These are phyloP conservation scores for Thielaviopsis ethacetica DNA, from an alignment of 2,329 filamentous ascomycete species.

Conservation along the genomic window DNA sequence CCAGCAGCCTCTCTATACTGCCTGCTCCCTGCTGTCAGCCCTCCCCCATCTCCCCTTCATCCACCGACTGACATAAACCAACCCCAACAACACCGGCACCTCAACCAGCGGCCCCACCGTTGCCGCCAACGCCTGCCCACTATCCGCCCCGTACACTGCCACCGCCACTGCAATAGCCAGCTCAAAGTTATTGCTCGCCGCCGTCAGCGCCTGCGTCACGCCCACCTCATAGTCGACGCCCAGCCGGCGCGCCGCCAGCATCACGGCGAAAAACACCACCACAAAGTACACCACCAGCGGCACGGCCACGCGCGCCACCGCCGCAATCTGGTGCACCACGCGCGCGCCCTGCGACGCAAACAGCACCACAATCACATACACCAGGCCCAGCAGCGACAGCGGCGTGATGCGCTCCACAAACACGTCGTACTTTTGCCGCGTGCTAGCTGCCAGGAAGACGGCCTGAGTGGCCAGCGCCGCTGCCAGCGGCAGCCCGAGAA, in stretches of 20 bases:
- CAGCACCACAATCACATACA: slow-evolving; percentile 76
- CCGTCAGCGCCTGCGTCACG: slow-evolving; percentile 72
- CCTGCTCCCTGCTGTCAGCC: too few species aligned
- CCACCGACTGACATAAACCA: slow-evolving; percentile 60
- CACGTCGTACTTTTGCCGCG: slow-evolving; percentile 29
- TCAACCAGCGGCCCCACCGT: slow-evolving; percentile 79
- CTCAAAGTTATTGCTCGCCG: slow-evolving; percentile 87
- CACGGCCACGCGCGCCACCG: slow-evolving; percentile 64
- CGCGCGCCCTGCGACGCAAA: slow-evolving; percentile 67
- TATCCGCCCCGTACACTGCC: slow-evolving; percentile 60
- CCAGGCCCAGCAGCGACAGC: slow-evolving; percentile 62
- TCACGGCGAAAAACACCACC: slow-evolving; percentile 54
- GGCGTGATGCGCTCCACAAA: slow-evolving; percentile 59
- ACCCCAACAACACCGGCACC: slow-evolving; percentile 59
- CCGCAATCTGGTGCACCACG: slow-evolving; percentile 69
- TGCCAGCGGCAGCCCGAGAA: slow-evolving; percentile 68
- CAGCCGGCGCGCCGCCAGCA: slow-evolving; percentile 42
- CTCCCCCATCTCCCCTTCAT: slow-evolving; percentile 26
- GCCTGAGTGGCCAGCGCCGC: slow-evolving; percentile 60
- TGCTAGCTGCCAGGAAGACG: background rate
- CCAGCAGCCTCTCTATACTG: background rate
- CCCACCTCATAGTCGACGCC: slow-evolving; percentile 58
- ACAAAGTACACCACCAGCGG: slow-evolving; percentile 71
- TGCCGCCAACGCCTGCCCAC: slow-evolving; percentile 63
- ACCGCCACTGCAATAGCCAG: slow-evolving; percentile 79